Evolutionary conservation across 2,329 filamentous ascomycete genomes (phyloP).

Genomic region (Fusarium sp.): DNA sequence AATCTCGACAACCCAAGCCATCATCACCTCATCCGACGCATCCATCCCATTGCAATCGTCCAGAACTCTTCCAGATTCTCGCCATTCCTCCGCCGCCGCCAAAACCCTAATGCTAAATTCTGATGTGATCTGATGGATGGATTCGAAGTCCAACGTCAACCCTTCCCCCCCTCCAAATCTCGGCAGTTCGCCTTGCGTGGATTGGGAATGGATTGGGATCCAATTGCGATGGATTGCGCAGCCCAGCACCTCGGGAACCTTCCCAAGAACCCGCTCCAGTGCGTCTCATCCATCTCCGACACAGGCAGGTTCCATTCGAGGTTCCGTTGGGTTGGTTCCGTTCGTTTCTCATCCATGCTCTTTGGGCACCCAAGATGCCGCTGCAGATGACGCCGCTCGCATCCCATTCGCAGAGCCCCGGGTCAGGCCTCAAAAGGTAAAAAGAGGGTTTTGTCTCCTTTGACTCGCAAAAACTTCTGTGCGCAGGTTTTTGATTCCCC

Average conservation of each 20-base stretch:
- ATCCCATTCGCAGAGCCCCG: slow-evolving; percentile 25
- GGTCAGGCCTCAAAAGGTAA: not conserved
- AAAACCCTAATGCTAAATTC: not conserved
- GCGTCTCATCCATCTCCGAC: not conserved
- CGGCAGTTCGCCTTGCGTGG: slow-evolving; percentile 1
- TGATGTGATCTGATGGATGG: not conserved
- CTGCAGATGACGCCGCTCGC: slow-evolving; percentile 23
- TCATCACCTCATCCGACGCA: not conserved
- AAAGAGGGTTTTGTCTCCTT: not conserved
- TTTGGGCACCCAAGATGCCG: slow-evolving; percentile 33
- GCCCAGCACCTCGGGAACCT: not conserved
- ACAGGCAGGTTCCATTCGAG: not conserved
- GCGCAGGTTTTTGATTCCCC: slow-evolving; percentile 7
- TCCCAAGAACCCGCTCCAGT: not conserved
- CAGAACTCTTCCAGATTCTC: slow-evolving; percentile 1
- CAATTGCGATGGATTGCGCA: not conserved
- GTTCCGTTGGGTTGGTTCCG: slow-evolving; percentile 25
- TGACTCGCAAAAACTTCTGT: slow-evolving; percentile 14
- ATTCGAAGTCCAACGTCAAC: not conserved
- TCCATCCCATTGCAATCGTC: not conserved
- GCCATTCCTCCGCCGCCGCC: not conserved
- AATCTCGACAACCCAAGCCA: not conserved
- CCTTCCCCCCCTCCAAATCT: not conserved
- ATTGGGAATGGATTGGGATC: not conserved
- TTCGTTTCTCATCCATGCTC: slow-evolving; percentile 14